Base-by-base conservation (phyloP, 2,329 filamentous ascomycete genomes). In the Paracorniculantispora psalliotae region DNA sequence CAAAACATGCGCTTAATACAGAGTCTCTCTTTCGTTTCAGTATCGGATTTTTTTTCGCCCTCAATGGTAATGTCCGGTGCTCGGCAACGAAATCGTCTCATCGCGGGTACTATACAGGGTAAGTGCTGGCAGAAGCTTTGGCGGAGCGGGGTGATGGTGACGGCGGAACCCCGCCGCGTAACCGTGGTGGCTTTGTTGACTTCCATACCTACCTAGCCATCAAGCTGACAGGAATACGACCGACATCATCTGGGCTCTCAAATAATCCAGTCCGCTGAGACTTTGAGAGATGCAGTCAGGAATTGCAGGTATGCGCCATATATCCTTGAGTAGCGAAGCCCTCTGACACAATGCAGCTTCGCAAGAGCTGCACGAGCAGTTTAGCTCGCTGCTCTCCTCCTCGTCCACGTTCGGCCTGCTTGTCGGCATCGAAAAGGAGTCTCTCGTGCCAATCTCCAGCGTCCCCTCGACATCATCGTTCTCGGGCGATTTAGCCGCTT, bases 281-380 rank as follows among this genome's bases (percentile, higher is more conserved):
- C 15, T 33, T 17, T 57, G 30, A 48, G 72, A 61, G 55, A 91
- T 91, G 89, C 88, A 92, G 79, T 91, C 89, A 37, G 88, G 89
- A 73, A 91, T 91, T 66, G 84, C 87, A 74, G 88, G 88, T 88
- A 79, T 53, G 68, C 50, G 26, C 9, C 15, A 1, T 33, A 4
- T 15, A 7, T 51, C 19, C 46, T 35, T n/a, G 25, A 17, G 30
- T 10, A 39, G 55, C n/a, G 23, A 53, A 54, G 37, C 50, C 39
- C 47, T 21, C 49, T 44, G 35, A 60, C 53, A 19, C 10, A 43
- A 46, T 4, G 50, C 69, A 90, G 91, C 88, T 64, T 92, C 90
- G 59, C 74, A 87, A 74, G 90, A 93, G 80, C 87, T 94, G 62
- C 82, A 86, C 70, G 77, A 84, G 67, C 81, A 89, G 66, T 92